Evolutionary conservation across 208 protist species (phyloP).

Genomic region (Novymonas esmeraldas): DNA sequence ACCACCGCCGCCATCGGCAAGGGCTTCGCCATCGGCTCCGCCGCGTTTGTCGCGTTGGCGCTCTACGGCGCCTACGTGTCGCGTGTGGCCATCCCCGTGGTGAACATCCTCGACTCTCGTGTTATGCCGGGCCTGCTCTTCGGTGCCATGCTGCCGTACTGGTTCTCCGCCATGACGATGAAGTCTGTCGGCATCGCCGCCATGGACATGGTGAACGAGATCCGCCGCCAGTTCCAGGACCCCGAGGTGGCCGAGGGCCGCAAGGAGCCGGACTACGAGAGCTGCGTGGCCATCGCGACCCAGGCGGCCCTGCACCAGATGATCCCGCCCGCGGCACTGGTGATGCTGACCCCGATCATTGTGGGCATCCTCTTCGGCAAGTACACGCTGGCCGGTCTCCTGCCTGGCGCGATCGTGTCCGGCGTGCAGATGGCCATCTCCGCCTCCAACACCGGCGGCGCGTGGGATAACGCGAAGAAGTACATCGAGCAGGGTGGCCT

Average conservation of each 20-base stretch:
- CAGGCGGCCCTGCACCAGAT: conserved; percentile 93
- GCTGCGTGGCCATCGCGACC: conserved; percentile 94
- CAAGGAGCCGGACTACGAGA: conserved; percentile 93
- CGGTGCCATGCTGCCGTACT: conserved; percentile 95
- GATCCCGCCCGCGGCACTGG: conserved; percentile 91
- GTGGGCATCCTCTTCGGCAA: conserved; percentile 92
- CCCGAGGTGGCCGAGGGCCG: conserved; percentile 73
- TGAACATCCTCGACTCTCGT: conserved; percentile 80
- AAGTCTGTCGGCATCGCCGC: conserved; percentile 92
- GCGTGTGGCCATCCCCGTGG: conserved; percentile 58
- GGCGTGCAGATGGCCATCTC: conserved; percentile 95
- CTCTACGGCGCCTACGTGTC: conserved; percentile 94
- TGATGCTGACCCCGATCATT: conserved; percentile 93
- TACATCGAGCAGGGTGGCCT: conserved; percentile 94
- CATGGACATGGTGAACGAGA: conserved; percentile 95
- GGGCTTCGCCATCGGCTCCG: conserved; percentile 95
- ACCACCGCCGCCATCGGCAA: conserved; percentile 96
- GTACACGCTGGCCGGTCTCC: conserved; percentile 91
- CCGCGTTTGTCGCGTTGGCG: conserved; percentile 92
- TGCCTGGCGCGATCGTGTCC: conserved; percentile 90
- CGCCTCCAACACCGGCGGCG: conserved; percentile 95
- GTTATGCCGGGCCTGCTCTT: conserved; percentile 91
- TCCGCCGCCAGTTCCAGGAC: conserved; percentile 94
- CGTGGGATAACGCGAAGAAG: conserved; percentile 99
- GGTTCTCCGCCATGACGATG: conserved; percentile 97